Percentiles rank a stretch among this genome's conserved stretches.
Evolutionary conservation across 2,329 filamentous ascomycete genomes (phyloP).

Genomic region (Stagonosporopsis vannaccii): DNA sequence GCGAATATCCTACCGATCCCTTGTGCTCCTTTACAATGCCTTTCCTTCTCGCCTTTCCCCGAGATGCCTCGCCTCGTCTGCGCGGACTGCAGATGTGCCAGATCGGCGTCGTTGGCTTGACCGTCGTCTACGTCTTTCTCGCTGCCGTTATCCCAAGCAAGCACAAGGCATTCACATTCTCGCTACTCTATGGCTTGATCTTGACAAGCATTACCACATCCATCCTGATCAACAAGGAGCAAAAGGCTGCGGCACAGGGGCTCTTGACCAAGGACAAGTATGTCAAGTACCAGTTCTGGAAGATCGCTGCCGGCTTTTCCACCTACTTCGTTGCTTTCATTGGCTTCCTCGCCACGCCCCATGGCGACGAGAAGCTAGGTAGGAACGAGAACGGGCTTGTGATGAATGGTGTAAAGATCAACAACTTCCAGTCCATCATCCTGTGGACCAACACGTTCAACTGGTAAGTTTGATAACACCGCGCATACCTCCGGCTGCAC

Average conservation of each 20-base stretch:
- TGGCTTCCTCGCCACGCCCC: conserved; percentile 11
- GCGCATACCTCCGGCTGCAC: not conserved
- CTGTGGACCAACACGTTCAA: conserved; percentile 35
- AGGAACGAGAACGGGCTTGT: conserved; percentile 21
- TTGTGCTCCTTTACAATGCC: conserved; percentile 9
- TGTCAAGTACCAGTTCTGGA: conserved; percentile 33
- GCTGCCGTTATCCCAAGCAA: conserved; percentile 28
- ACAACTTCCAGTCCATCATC: conserved; percentile 27
- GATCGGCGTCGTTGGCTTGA: conserved; percentile 22
- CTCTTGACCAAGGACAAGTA: conserved; percentile 32
- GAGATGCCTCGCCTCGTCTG: conserved; percentile 27
- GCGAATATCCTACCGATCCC: not conserved
- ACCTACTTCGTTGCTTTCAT: conserved; percentile 32
- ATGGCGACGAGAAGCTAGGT: conserved; percentile 10
- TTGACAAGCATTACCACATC: conserved; percentile 29
- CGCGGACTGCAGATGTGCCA: conserved; percentile 30
- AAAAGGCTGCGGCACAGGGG: conserved; percentile 24
- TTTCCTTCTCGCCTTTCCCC: conserved; percentile 10
- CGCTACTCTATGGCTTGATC: conserved; percentile 33
- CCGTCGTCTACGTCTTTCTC: conserved; percentile 24
- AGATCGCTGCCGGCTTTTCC: conserved; percentile 26
- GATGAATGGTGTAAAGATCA: conserved; percentile 31
- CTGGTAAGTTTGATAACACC: conserved; percentile 25
- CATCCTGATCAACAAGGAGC: conserved; percentile 30
- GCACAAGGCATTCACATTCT: conserved; percentile 33